Percentiles rank a stretch among this genome's conserved stretches.
Evolutionary conservation across 495 filamentous ascomycete genomes (phyloP).

Genomic region (Rhizodiscina lignyota): DNA sequence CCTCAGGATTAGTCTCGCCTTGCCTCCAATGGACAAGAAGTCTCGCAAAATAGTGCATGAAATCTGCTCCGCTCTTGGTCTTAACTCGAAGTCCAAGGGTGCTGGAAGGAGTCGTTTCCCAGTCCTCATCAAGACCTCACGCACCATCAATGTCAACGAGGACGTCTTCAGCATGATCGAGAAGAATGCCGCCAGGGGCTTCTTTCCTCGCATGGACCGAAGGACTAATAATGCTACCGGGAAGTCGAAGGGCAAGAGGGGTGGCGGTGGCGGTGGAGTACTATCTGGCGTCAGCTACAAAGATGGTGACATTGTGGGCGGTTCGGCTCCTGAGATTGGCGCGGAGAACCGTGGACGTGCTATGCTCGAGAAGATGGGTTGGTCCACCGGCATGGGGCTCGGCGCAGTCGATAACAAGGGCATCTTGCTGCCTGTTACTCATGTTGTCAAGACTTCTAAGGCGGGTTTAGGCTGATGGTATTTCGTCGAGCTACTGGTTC

Average conservation of each 20-base stretch:
- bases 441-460: slow-evolving; percentile 82
- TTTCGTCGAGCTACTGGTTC: too few relatives aligned
- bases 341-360: slow-evolving; percentile 66
- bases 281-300: slow-evolving; percentile 38
- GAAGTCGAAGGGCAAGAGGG: not conserved
- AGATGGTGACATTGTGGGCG: slow-evolving; percentile 86
- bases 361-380: slow-evolving; percentile 97
- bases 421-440: slow-evolving; percentile 69
- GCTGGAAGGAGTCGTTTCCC: slow-evolving; percentile 56
- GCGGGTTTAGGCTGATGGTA: too few relatives aligned
- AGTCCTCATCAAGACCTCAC: slow-evolving; percentile 54
- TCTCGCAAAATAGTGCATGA: slow-evolving; percentile 64
- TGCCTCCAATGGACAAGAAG: slow-evolving; percentile 72
- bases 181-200: slow-evolving; percentile 19
- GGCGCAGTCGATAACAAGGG: slow-evolving; percentile 74
- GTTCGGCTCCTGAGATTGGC: slow-evolving; percentile 66
- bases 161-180: slow-evolving; percentile 8
- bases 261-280: slow-evolving; percentile 6
- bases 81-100: slow-evolving; percentile 79
- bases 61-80: slow-evolving; percentile 46
- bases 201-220: slow-evolving; percentile 24
- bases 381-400: slow-evolving; percentile 76
- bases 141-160: slow-evolving; percentile 37
- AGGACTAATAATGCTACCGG: not conserved
- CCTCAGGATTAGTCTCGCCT: slow-evolving; percentile 36